Conservation (phyloP, 495 filamentous ascomycete genomes). For the Aspergillus baeticus region DNA sequence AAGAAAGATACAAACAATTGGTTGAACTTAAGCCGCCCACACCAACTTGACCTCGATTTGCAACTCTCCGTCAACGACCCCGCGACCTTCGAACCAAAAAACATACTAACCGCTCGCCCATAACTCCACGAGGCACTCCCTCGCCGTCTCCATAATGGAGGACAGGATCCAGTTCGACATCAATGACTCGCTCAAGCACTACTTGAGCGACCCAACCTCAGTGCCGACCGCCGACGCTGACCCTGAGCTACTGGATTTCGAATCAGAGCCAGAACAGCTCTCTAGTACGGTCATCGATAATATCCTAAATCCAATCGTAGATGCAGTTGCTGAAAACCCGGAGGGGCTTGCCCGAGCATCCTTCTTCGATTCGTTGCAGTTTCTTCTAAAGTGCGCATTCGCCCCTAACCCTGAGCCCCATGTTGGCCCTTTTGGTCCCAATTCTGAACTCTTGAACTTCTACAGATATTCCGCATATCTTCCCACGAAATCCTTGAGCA, state of each 20-base stretch:
- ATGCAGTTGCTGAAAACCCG: slow-evolving; percentile 87
- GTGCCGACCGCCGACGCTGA: slow-evolving; percentile 89
- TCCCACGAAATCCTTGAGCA: slow-evolving; percentile 79
- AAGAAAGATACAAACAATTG: slow-evolving; percentile 34
- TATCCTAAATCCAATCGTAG: slow-evolving; percentile 88
- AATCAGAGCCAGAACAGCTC: slow-evolving; percentile 84
- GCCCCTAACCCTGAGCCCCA: slow-evolving; percentile 50
- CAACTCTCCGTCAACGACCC: slow-evolving; percentile 4
- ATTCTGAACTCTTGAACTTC: slow-evolving; percentile 63
- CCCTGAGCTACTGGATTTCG: slow-evolving; percentile 80
- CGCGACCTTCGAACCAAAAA: neutral
- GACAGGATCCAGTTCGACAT: slow-evolving; percentile 80
- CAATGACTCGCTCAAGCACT: slow-evolving; percentile 91
- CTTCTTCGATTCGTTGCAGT: slow-evolving; percentile 89
- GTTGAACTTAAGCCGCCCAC: neutral
- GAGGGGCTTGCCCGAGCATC: slow-evolving; percentile 77
- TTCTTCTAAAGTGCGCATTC: slow-evolving; percentile 91
- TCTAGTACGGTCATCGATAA: slow-evolving; percentile 73
- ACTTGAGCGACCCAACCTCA: slow-evolving; percentile 84
- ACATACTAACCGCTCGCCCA: slow-evolving; percentile 1
- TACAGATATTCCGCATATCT: slow-evolving; percentile 81
- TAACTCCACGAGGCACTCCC: slow-evolving; percentile 17
- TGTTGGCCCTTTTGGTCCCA: slow-evolving; percentile 39
- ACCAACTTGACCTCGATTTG: slow-evolving; percentile 1
- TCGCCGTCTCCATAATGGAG: slow-evolving; percentile 61